phyloP scores from a whole-genome alignment of 2,329 filamentous ascomycete genomes.

The Zarea fungicola region DNA sequence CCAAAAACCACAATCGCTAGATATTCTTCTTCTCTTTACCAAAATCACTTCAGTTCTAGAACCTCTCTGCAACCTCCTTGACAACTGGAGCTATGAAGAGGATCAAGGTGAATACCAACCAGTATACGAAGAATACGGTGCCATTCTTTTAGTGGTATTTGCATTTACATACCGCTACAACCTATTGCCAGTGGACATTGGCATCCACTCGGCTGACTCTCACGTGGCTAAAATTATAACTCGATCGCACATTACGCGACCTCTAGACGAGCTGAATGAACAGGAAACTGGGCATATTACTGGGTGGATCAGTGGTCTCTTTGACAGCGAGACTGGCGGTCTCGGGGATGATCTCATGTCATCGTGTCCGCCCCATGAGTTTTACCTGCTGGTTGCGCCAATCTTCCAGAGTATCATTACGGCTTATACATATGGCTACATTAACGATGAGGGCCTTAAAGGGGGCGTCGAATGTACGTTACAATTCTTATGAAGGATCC shows the following conservation, averaged over 20 bases:
- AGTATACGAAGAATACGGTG: conserved; percentile 80
- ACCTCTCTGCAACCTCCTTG: conserved; percentile 69
- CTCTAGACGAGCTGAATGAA: conserved; percentile 55
- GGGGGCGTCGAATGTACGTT: conserved; percentile 68
- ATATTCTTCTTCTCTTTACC: conserved; percentile 71
- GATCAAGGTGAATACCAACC: conserved; percentile 81
- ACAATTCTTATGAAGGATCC: too few relatives aligned
- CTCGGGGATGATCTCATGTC: conserved; percentile 77
- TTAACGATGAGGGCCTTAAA: conserved; percentile 66
- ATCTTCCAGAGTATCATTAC: conserved; percentile 71
- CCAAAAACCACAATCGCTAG: conserved; percentile 64
- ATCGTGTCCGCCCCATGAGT: conserved; percentile 75
- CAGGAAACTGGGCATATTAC: conserved; percentile 61
- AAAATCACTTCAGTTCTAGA: conserved; percentile 64
- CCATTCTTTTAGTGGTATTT: conserved; percentile 66
- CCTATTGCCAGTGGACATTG: conserved; percentile 59
- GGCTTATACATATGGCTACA: conserved; percentile 58
- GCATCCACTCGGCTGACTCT: conserved; percentile 52
- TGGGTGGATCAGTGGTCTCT: conserved; percentile 74
- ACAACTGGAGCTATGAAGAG: conserved; percentile 76
- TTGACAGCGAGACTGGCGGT: conserved; percentile 66
- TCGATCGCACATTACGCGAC: conserved; percentile 51
- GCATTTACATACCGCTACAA: conserved; percentile 73
- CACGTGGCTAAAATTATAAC: conserved; percentile 64
- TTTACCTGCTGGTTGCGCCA: conserved; percentile 72